Evolutionary conservation across 495 filamentous ascomycete species (phyloP).

Genomic region (Xylaria bambusicola): DNA sequence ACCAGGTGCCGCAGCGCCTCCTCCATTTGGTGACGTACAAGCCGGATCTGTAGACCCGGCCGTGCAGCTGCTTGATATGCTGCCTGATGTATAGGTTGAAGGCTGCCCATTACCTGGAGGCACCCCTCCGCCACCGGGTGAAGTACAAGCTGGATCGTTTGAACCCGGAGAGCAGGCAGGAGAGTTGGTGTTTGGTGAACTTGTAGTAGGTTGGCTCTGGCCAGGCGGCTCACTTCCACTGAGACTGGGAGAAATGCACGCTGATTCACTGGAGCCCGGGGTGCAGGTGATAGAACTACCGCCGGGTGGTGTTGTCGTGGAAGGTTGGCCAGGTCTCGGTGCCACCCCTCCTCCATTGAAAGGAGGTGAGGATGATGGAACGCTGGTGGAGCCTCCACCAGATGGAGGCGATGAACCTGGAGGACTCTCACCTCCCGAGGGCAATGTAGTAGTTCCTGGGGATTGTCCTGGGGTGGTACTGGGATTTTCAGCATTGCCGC

Average conservation of each 20-base stretch:
- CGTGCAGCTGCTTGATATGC: slow-evolving; percentile 17
- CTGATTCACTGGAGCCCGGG: slow-evolving; percentile 21
- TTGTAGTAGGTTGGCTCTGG: slow-evolving; percentile 6
- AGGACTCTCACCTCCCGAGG: not conserved
- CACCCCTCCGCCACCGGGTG: slow-evolving; percentile 16
- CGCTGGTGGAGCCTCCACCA: not conserved
- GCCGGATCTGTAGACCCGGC: slow-evolving; percentile 22
- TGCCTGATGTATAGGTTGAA: slow-evolving; percentile 17
- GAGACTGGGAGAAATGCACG: slow-evolving; percentile 17
- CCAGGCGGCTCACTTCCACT: slow-evolving; percentile 15
- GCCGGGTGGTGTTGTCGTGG: slow-evolving; percentile 9
- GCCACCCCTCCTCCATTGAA: slow-evolving; percentile 2
- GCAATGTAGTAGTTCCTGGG: not conserved
- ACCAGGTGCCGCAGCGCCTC: slow-evolving; percentile 11
- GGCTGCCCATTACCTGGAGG: slow-evolving; percentile 21
- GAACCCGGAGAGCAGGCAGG: slow-evolving; percentile 5
- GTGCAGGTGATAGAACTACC: slow-evolving; percentile 16
- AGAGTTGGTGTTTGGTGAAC: not conserved
- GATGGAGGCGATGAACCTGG: not conserved
- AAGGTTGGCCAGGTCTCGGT: slow-evolving; percentile 7
- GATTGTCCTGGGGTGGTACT: slow-evolving; percentile 18
- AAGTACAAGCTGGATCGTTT: slow-evolving; percentile 20
- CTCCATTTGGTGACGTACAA: slow-evolving; percentile 21
- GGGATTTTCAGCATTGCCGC: not conserved
- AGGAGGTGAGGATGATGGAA: slow-evolving; percentile 12